Conservation (phyloP, 345 rosid species). For the Rhodomyrtus tomentosa region DNA sequence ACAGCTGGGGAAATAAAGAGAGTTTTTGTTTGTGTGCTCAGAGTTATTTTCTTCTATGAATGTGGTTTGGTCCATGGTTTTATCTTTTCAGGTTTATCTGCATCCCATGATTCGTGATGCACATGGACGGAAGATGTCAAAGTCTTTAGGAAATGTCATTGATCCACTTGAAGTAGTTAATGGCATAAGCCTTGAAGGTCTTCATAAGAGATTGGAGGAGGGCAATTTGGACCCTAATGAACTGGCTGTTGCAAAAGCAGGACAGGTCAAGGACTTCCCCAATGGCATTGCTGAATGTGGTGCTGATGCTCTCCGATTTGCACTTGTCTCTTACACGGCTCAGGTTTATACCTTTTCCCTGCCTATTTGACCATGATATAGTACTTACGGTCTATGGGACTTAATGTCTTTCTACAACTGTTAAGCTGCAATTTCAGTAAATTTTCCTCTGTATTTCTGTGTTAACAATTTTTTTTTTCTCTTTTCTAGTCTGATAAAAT, state of each 20-base stretch:
- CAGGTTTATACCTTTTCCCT: slow-evolving; percentile 42
- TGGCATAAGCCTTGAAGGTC: slow-evolving; percentile 78
- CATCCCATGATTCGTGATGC: slow-evolving; percentile 99
- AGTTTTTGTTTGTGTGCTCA: background rate
- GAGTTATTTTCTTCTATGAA: background rate
- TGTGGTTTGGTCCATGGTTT: background rate
- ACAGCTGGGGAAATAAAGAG: background rate
- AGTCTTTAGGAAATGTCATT: slow-evolving; percentile 84
- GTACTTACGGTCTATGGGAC: background rate
- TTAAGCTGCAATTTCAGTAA: background rate
- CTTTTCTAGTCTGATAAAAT: slow-evolving; percentile 80
- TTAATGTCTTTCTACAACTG: background rate
- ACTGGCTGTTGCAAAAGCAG: slow-evolving; percentile 61
- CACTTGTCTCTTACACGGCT: slow-evolving; percentile 88
- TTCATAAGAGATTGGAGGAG: slow-evolving; percentile 67
- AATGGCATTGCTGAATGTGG: slow-evolving; percentile 96
- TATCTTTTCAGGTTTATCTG: slow-evolving; percentile 55
- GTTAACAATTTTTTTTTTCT: background rate
- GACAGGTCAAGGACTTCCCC: slow-evolving; percentile 74
- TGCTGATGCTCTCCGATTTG: slow-evolving; percentile 95
- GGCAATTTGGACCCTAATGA: slow-evolving; percentile 80
- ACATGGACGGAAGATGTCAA: slow-evolving; percentile 94
- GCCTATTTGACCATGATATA: background rate
- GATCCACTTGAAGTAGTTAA: slow-evolving; percentile 92
- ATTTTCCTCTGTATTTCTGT: background rate